Evolutionary conservation across 2,329 filamentous ascomycete genomes (phyloP), one percentile per base, ranked within the genome.

Genomic region (Drechslerella dactyloides): DNA sequence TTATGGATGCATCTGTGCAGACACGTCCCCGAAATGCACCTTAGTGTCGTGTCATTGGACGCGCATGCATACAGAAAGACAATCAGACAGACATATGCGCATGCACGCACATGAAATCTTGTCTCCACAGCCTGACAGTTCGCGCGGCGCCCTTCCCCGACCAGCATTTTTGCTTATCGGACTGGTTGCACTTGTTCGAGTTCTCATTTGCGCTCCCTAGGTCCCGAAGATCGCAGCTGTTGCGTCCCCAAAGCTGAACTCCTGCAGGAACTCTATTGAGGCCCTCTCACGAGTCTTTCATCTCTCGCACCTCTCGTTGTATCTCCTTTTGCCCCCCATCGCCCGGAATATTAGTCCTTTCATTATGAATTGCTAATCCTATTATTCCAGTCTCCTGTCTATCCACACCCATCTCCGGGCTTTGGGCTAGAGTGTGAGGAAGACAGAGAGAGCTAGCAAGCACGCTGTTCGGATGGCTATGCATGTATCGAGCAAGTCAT

Each of bases 211-310:
- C 64, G 51, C 50, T 55, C 55, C 66, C 53, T 42, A 27, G 46
- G 60, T 72, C 68, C 68, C 60, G 68, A 72, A 60, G 68, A 65
- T 65, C 68, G 42, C 54, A 65, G 60, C 60, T 72, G 55, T 61
- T 53, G 55, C 68, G 59, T 40, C 40, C 51, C 59, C 37, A 40
- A 52, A 57, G 66, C 55, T 37, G 51, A 56, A 61, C 54, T 72
- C 68, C 55, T 72, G 60, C 68, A 72, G 68, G 55, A 65, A 72
- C 60, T 65, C 48, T 60, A 60, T 60, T 55, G 56, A n/a, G 33
- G 33, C 53, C 35, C 60, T 72, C 68, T 69, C 59, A 63, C 46
- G 19, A 21, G 17, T 23, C 44, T 19, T n/a, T 10, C 52, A 27
- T 40, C 19, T 52, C 53, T 21, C 66, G 48, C 59, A 58, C 63